A percentile compares a stretch with the other conserved stretches of the same genome.
Evolutionary conservation across 2,329 filamentous ascomycete genomes (phyloP).

Genomic region (Allantophomopsis cytisporea): DNA sequence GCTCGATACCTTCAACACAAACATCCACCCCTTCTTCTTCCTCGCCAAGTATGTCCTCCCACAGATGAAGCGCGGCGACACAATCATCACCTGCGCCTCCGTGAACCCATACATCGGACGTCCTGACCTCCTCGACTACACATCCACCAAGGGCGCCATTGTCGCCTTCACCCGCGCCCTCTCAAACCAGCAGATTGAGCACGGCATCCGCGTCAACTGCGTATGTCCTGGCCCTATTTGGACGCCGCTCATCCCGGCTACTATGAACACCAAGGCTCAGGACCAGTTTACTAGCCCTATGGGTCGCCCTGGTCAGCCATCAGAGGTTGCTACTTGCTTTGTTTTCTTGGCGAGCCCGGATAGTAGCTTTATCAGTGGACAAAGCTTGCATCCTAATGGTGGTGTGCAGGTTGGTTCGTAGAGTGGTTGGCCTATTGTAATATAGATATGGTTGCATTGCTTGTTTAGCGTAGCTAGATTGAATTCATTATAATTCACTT

Average conservation of each 20-base stretch:
- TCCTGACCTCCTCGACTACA: slow-evolving; percentile 71
- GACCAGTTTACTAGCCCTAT: slow-evolving; percentile 60
- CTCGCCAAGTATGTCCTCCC: slow-evolving; percentile 64
- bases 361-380: slow-evolving; percentile 61
- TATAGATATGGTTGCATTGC: too few relatives aligned
- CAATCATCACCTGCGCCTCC: slow-evolving; percentile 77
- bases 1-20: slow-evolving; percentile 67
- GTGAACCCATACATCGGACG: slow-evolving; percentile 76
- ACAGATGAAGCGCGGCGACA: slow-evolving; percentile 60
- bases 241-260: slow-evolving; percentile 63
- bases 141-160: slow-evolving; percentile 66
- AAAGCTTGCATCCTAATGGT: slow-evolving; percentile 54
- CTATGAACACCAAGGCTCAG: slow-evolving; percentile 56
- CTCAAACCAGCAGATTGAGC: slow-evolving; percentile 58
- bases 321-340: slow-evolving; percentile 69
- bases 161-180: slow-evolving; percentile 67
- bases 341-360: slow-evolving; percentile 69
- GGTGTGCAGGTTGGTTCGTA: slow-evolving; percentile 37
- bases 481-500: too few relatives aligned
- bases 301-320: slow-evolving; percentile 65
- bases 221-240: slow-evolving; percentile 70
- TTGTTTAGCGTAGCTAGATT: too few relatives aligned
- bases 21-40: slow-evolving; percentile 75
- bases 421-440: neutral
- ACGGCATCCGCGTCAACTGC: slow-evolving; percentile 65